phyloP scores from a whole-genome alignment of 352 stramenopile genomes.

The Pythium phragmiticola region DNA sequence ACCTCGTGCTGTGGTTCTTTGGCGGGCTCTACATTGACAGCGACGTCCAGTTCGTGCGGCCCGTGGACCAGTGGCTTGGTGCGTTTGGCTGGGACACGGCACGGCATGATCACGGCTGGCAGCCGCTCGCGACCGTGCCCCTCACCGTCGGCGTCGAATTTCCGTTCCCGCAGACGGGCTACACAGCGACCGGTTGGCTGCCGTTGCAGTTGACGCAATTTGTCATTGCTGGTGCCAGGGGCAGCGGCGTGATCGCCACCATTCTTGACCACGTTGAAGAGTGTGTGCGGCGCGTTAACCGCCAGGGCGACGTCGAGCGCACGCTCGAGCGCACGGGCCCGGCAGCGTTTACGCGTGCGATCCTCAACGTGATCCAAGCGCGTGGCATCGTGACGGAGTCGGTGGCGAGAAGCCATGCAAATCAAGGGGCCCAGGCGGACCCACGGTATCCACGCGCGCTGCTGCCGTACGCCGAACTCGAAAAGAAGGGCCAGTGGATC shows the following conservation, averaged over 20 bases:
- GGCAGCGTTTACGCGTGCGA: constrained; percentile 15
- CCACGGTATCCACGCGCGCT: constrained; percentile 9
- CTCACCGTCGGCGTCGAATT: constrained; percentile 13
- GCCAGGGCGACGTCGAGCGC: constrained; percentile 7
- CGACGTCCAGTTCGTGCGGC: constrained; percentile 8
- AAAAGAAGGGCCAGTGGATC: constrained; percentile 21
- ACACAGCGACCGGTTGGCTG: constrained; percentile 9
- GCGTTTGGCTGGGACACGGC: constrained; percentile 11
- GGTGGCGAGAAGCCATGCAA: neutral
- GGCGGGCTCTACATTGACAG: constrained; percentile 20
- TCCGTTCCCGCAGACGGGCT: constrained; percentile 5
- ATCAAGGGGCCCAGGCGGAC: neutral
- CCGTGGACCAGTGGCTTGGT: constrained; percentile 10
- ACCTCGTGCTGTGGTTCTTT: constrained; percentile 10
- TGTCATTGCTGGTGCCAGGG: constrained; percentile 13
- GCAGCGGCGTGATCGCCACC: neutral
- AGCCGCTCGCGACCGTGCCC: neutral
- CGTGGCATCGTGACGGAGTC: neutral
- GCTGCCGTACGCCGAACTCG: constrained; percentile 3
- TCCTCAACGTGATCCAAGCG: constrained; percentile 6
- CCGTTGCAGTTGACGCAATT: constrained; percentile 23
- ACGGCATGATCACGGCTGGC: neutral
- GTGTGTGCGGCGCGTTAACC: neutral
- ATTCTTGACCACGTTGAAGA: constrained; percentile 13
- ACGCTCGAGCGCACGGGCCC: constrained; percentile 18